phyloP scores from a whole-genome alignment of 2,329 filamentous ascomycete species.

The Nakataea oryzae region DNA sequence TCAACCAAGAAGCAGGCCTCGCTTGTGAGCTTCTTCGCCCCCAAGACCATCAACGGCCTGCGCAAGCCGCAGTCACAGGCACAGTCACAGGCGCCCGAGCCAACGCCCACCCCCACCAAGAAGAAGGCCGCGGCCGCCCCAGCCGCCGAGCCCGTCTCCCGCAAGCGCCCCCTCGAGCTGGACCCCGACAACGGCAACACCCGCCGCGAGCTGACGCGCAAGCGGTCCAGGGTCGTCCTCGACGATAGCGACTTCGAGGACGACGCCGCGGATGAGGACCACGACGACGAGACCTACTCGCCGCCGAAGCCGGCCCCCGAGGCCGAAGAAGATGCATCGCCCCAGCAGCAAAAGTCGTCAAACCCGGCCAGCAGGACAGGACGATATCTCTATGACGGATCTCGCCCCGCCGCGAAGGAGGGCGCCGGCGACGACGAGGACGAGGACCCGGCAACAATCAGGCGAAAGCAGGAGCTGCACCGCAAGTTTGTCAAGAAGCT shows the following conservation, averaged over 20 bases:
- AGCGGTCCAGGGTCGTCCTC: slow-evolving; percentile 1
- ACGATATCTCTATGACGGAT: slow-evolving; percentile 38
- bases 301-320: slow-evolving; percentile 3
- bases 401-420: slow-evolving; percentile 26
- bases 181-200: slow-evolving; percentile 32
- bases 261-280: not conserved
- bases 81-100: slow-evolving; percentile 9
- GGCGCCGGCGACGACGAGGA: slow-evolving; percentile 29
- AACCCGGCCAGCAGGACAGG: slow-evolving; percentile 32
- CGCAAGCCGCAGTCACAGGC: slow-evolving; percentile 5
- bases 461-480: slow-evolving; percentile 63
- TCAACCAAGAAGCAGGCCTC: slow-evolving; percentile 63
- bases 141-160: slow-evolving; percentile 18
- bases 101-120: not conserved
- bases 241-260: slow-evolving; percentile 1
- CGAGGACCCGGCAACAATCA: slow-evolving; percentile 35
- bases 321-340: slow-evolving; percentile 8
- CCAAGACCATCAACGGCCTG: slow-evolving; percentile 41
- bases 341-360: slow-evolving; percentile 4
- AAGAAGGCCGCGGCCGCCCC: slow-evolving; percentile 14
- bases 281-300: slow-evolving; percentile 8
- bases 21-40: slow-evolving; percentile 77
- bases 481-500: slow-evolving; percentile 83
- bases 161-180: slow-evolving; percentile 42
- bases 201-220: slow-evolving; percentile 4